Percentiles rank a stretch among this genome's conserved stretches.
phyloP scores from a whole-genome alignment of 306 rosid genomes.

The Vachellia pachyceras region DNA sequence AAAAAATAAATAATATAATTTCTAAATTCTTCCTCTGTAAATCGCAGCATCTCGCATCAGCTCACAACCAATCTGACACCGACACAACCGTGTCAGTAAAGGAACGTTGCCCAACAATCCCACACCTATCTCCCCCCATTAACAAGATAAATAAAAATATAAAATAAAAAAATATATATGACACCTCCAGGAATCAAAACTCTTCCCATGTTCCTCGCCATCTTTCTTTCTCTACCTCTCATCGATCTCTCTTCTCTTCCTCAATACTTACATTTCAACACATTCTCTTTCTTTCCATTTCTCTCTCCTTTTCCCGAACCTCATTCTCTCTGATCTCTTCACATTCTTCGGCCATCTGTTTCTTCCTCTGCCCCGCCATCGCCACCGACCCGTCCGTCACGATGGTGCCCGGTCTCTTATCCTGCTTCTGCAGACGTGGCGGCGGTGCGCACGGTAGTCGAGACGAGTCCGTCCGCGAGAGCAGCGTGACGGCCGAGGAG shows the following conservation, averaged over 20 bases:
- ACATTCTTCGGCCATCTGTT: not conserved
- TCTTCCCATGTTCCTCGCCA: constrained; percentile 48
- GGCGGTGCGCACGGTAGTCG: not conserved
- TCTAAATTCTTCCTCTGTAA: too few relatives aligned
- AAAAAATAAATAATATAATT: too few relatives aligned
- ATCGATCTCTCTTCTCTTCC: not conserved
- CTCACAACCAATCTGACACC: constrained; percentile 51
- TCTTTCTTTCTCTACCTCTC: constrained; percentile 62
- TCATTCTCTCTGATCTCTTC: not conserved
- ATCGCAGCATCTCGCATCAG: too few relatives aligned
- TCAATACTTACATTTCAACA: not conserved
- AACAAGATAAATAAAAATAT: not conserved
- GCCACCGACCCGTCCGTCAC: constrained; percentile 28
- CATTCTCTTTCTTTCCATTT: not conserved
- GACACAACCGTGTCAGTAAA: constrained; percentile 53
- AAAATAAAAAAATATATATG: not conserved
- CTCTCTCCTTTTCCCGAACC: too few relatives aligned
- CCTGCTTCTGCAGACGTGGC: constrained; percentile 66
- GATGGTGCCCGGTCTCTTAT: constrained; percentile 72
- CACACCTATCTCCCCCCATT: constrained; percentile 15
- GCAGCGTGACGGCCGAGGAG: constrained; percentile 60
- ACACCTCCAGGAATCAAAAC: not conserved
- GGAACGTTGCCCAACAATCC: constrained; percentile 29
- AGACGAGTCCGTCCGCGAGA: constrained; percentile 5
- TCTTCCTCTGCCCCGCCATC: constrained; percentile 27